These are phyloP conservation scores for Juglanconis juglandina DNA, from an alignment of 2,329 filamentous ascomycete genomes.

Conservation along the genomic window DNA sequence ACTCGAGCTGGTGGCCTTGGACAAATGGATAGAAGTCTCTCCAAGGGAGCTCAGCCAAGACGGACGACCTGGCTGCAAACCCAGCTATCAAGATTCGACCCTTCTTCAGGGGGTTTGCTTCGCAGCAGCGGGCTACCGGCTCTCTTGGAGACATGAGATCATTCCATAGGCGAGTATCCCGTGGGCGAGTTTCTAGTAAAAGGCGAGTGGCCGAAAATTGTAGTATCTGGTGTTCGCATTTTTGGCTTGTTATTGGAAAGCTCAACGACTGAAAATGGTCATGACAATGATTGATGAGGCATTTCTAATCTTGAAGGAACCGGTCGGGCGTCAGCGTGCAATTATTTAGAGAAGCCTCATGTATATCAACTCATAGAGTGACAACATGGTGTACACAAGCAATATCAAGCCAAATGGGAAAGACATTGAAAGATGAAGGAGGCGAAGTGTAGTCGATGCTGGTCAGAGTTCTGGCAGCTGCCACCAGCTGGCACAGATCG, in stretches of 20 bases:
- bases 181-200: neutral
- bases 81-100: constrained; percentile 15
- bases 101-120: neutral
- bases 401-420: neutral
- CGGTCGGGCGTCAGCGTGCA: too few relatives aligned
- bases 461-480: neutral
- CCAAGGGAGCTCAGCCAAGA: constrained; percentile 36
- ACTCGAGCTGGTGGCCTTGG: constrained; percentile 35
- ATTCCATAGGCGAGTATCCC: too few relatives aligned
- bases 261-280: too few relatives aligned
- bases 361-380: too few relatives aligned
- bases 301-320: too few relatives aligned
- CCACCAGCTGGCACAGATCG: neutral
- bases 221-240: too few relatives aligned
- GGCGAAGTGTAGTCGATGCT: neutral
- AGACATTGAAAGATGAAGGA: neutral
- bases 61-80: constrained; percentile 25
- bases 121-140: neutral
- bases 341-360: too few relatives aligned
- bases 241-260: too few relatives aligned
- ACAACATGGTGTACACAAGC: neutral
- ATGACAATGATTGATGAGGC: too few relatives aligned
- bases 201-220: neutral
- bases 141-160: neutral
- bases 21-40: constrained; percentile 44